Evolutionary conservation across 2,329 filamentous ascomycete species (phyloP).

Genomic region (Botrytis paeoniae): DNA sequence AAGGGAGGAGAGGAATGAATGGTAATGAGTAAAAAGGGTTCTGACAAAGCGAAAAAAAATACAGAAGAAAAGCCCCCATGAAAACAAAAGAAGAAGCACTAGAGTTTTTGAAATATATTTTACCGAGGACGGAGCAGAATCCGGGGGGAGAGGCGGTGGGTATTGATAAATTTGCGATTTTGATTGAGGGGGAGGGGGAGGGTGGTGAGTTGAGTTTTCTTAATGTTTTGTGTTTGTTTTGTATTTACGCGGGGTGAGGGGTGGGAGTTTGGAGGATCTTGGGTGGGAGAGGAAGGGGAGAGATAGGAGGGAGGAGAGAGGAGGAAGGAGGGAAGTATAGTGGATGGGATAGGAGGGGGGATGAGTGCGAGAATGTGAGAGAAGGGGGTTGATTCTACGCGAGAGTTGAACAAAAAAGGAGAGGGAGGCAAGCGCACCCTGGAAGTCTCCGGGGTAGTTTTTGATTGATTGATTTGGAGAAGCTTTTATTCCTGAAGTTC

Average conservation of each 20-base stretch:
- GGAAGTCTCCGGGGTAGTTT: background rate
- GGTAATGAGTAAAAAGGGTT: background rate
- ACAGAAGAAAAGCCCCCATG: background rate
- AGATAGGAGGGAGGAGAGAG: no score
- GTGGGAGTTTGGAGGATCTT: background rate
- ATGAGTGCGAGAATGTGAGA: no score
- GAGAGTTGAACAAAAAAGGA: background rate
- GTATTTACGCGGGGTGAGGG: background rate
- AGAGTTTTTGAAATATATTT: background rate
- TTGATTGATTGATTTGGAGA: background rate
- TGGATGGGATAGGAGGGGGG: no score
- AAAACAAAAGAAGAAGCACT: background rate
- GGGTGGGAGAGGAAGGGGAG: no score
- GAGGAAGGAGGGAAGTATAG: no score
- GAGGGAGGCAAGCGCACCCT: background rate
- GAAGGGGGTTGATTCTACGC: background rate
- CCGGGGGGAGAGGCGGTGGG: background rate
- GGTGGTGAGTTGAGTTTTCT: background rate
- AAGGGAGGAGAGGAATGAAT: no score
- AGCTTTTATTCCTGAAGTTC: background rate
- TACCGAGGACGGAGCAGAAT: background rate
- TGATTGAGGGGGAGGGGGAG: background rate
- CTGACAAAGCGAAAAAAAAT: background rate
- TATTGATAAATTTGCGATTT: slow-evolving; percentile 15
- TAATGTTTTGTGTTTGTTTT: no score